Evolutionary conservation across 495 filamentous ascomycete species (phyloP).

Genomic region (Tuber calosporum): DNA sequence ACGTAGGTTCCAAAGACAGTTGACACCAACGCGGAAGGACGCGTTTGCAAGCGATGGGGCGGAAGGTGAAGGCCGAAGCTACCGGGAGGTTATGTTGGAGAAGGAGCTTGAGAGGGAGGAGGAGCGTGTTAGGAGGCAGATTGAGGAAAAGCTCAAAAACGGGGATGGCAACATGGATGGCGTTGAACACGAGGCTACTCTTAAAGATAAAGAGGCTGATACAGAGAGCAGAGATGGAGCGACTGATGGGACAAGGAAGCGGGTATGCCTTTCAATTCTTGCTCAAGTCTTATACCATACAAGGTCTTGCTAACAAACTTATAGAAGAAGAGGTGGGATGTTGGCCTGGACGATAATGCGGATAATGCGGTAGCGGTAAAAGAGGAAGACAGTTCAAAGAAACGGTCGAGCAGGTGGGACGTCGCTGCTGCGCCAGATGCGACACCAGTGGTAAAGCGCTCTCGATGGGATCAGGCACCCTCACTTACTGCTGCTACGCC

Average conservation of each 20-base stretch:
- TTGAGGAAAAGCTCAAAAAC: conserved; percentile 61
- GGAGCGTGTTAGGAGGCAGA: conserved; percentile 71
- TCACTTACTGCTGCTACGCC: conserved; percentile 70
- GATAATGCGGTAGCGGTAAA: conserved; percentile 46
- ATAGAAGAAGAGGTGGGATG: conserved; percentile 86
- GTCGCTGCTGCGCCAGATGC: conserved; percentile 45
- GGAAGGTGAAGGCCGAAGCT: conserved; percentile 59
- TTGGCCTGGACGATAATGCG: conserved; percentile 46
- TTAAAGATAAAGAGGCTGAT: conserved; percentile 55
- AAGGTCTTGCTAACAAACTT: conserved; percentile 20
- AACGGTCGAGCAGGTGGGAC: conserved; percentile 40
- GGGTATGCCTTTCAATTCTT: conserved; percentile 42
- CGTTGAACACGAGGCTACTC: conserved; percentile 58
- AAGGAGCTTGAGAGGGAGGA: conserved; percentile 92
- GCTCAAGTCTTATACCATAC: background rate
- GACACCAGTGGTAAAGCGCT: conserved; percentile 62
- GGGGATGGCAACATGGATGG: conserved; percentile 47
- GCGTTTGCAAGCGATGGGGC: conserved; percentile 65
- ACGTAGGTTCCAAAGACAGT: conserved; percentile 75
- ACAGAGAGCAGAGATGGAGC: conserved; percentile 39
- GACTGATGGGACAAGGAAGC: conserved; percentile 67
- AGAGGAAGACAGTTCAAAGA: conserved; percentile 45
- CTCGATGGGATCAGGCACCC: conserved; percentile 86
- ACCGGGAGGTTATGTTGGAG: conserved; percentile 83
- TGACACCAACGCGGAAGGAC: conserved; percentile 83